These are phyloP conservation scores for Bifiguratus adelaidae DNA, from an alignment of 192 early-diverging fungal species.

Conservation along the genomic window DNA sequence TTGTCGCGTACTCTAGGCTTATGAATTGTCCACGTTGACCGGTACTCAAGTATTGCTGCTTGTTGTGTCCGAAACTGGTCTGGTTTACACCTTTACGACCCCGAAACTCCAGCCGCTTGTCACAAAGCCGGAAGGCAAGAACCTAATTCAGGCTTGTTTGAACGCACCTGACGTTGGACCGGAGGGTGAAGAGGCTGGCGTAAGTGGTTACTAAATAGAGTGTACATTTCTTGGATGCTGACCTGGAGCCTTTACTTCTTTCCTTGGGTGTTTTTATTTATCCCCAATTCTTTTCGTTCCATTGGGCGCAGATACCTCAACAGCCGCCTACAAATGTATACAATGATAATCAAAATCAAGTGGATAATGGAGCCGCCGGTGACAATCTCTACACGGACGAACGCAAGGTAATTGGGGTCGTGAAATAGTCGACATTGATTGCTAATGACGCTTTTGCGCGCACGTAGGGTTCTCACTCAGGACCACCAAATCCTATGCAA, in stretches of 20 bases:
- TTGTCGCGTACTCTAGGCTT: slow-evolving; percentile 42
- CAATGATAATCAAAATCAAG: not conserved
- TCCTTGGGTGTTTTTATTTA: no score
- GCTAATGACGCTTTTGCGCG: not conserved
- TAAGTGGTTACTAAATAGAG: no score
- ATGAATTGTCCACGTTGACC: slow-evolving; percentile 85
- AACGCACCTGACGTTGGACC: slow-evolving; percentile 66
- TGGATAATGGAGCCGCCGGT: not conserved
- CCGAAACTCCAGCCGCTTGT: slow-evolving; percentile 89
- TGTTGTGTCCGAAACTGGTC: slow-evolving; percentile 90
- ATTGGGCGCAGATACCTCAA: not conserved
- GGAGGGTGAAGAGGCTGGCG: slow-evolving; percentile 3
- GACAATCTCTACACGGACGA: not conserved
- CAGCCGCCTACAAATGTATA: not conserved
- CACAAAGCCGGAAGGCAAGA: slow-evolving; percentile 85
- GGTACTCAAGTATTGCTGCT: slow-evolving; percentile 90
- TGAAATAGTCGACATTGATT: not conserved
- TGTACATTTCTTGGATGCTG: no score
- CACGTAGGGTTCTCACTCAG: not conserved
- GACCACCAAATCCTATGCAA: not conserved
- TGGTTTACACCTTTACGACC: slow-evolving; percentile 93
- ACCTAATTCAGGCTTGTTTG: slow-evolving; percentile 85
- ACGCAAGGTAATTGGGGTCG: not conserved
- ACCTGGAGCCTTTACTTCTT: no score
- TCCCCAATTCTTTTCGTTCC: no score